A percentile compares a stretch with the other conserved stretches of the same genome.
phyloP scores from a whole-genome alignment of 176 grass and related monocot species.

The Carex pumila region DNA sequence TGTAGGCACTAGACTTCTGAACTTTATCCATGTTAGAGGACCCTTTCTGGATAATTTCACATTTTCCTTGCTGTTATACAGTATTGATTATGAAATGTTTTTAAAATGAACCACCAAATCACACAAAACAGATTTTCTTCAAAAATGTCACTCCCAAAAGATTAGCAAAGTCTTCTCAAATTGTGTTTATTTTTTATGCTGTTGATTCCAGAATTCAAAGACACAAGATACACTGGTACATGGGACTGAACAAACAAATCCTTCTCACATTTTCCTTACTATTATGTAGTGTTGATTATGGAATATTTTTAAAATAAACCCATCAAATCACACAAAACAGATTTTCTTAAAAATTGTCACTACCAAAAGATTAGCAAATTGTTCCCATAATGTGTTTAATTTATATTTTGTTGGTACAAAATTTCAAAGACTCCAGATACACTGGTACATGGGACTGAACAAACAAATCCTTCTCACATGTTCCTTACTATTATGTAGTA shows the following conservation, averaged over 20 bases:
- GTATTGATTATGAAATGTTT: background rate
- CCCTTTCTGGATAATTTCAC: background rate
- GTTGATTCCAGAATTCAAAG: slow-evolving; percentile 61
- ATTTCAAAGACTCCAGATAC: slow-evolving; percentile 82
- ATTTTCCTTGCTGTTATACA: background rate
- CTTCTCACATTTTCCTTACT: background rate
- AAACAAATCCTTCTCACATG: background rate
- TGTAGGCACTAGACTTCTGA: background rate
- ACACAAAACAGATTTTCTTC: background rate
- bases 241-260: slow-evolving; percentile 44
- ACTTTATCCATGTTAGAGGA: background rate
- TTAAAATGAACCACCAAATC: background rate
- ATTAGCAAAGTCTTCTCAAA: background rate
- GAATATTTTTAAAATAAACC: background rate
- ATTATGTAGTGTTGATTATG: background rate
- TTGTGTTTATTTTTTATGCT: slow-evolving; percentile 5
- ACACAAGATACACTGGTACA: slow-evolving; percentile 85
- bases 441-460: slow-evolving; percentile 73
- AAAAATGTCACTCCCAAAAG: background rate
- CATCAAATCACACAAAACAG: background rate
- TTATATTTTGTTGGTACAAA: slow-evolving; percentile 34
- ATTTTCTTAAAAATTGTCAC: background rate
- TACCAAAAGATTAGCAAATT: background rate
- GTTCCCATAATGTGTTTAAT: background rate
- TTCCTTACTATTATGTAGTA: background rate